A percentile compares a stretch with the other conserved stretches of the same genome.
Evolutionary conservation across 2,329 filamentous ascomycete genomes (phyloP).

Genomic region (Pseudopyricularia javanii): DNA sequence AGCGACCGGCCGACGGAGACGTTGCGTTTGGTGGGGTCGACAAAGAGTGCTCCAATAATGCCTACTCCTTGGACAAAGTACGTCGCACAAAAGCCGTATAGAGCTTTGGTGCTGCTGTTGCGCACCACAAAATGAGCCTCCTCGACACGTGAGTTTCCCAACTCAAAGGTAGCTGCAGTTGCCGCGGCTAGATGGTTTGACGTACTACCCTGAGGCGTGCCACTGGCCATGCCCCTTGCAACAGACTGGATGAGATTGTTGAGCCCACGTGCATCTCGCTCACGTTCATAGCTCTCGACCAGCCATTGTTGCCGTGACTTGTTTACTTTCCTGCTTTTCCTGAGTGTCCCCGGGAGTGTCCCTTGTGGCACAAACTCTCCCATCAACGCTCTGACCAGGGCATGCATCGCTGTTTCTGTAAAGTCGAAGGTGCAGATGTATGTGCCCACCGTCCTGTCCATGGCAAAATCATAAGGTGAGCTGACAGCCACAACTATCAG

Average conservation of each 20-base stretch:
- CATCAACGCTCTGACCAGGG: constrained; percentile 71
- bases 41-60: constrained; percentile 75
- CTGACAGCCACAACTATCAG: constrained; percentile 86
- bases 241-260: constrained; percentile 63
- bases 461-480: constrained; percentile 92
- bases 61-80: constrained; percentile 68
- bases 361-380: constrained; percentile 55
- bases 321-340: constrained; percentile 74
- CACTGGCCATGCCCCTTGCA: constrained; percentile 52
- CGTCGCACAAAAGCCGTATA: constrained; percentile 88
- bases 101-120: constrained; percentile 80
- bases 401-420: constrained; percentile 80
- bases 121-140: constrained; percentile 86
- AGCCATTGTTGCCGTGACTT: constrained; percentile 94
- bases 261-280: constrained; percentile 61
- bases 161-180: constrained; percentile 62
- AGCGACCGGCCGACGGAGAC: constrained; percentile 84
- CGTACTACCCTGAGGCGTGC: constrained; percentile 15
- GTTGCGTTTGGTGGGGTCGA: constrained; percentile 75
- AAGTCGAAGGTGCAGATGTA: constrained; percentile 96
- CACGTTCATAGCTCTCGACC: constrained; percentile 75
- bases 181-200: constrained; percentile 33
- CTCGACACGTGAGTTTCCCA: constrained; percentile 57
- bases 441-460: constrained; percentile 80
- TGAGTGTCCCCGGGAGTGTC: constrained; percentile 59